Base-by-base conservation (phyloP, 2,329 filamentous ascomycete species). In the Pseudogymnoascus sp. region DNA sequence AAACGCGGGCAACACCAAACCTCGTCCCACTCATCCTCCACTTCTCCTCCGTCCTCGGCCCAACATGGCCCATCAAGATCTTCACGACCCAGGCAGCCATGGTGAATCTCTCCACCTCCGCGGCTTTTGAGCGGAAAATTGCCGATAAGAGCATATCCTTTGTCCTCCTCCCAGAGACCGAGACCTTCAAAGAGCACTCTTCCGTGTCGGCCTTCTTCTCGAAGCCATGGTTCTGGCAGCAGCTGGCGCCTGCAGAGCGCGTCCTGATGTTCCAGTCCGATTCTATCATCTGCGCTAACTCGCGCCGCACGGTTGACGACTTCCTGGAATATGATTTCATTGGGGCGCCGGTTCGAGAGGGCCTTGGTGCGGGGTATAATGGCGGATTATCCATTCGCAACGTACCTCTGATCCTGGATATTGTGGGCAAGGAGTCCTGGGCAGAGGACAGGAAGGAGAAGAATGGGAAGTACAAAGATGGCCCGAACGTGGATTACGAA, bases 41-140 rank as follows among this genome's bases (percentile, higher is more conserved):
- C 62, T 78, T 75, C 65, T 67, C 71, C 40, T 69, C 69, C 43
- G 73, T 77, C 9, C 74, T 80, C 4, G 78, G 78, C 0, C 76
- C 77, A 8, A 65, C 66, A 8, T 80, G 78, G 78, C 77, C 77
- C 4, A 73, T 80, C 40, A 70, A 79, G 21, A 74, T 79, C 43
- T 78, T 76, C 65, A 80, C 78, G 68, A 70, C 5, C 23, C 21
- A 52, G n/a, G 41, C 31, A 3, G 21, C 25, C 45, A 40, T 59
- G 16, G 25, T 7, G 16, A 38, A 59, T 40, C 31, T 62, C 61
- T 23, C 64, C 68, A 33, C 67, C 66, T 75, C 74, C 3, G 71
- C 74, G 1, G 66, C 76, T 9, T 74, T 78, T 61, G 68, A 69
- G 9, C 76, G 75, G 5, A 74, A 75, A n/a, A 63, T 78, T 5